These are phyloP conservation scores for Malus domestica DNA, from an alignment of 306 rosid species.

Conservation along the genomic window ASM211411v1 NC_041793.1:38374501-38375000, in stretches of 20 bases:
- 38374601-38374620: conserved; percentile 97
- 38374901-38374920: conserved; percentile 88
- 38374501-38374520: conserved; percentile 96
- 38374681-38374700: conserved; percentile 81
- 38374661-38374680: conserved; percentile 92
- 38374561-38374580: conserved; percentile 84
- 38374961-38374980: conserved; percentile 95
- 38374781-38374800: conserved; percentile 94
- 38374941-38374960: conserved; percentile 95
- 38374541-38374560: conserved; percentile 97
- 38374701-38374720: conserved; percentile 97
- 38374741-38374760: conserved; percentile 77
- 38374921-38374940: conserved; percentile 88
- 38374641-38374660: conserved; percentile 89
- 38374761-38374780: conserved; percentile 85
- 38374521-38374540: conserved; percentile 89
- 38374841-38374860: conserved; percentile 99
- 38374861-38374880: conserved; percentile 78
- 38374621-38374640: conserved; percentile 98
- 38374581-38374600: conserved; percentile 80
- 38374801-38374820: conserved; percentile 82
- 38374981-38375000: conserved; percentile 94
- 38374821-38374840: conserved; percentile 92
- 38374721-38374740: conserved; percentile 82
- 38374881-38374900: conserved; percentile 83